Percentiles rank a stretch among this genome's conserved stretches.
Evolutionary conservation across 2,329 filamentous ascomycete species (phyloP).

Genomic region (Aspergillus glaucus): DNA sequence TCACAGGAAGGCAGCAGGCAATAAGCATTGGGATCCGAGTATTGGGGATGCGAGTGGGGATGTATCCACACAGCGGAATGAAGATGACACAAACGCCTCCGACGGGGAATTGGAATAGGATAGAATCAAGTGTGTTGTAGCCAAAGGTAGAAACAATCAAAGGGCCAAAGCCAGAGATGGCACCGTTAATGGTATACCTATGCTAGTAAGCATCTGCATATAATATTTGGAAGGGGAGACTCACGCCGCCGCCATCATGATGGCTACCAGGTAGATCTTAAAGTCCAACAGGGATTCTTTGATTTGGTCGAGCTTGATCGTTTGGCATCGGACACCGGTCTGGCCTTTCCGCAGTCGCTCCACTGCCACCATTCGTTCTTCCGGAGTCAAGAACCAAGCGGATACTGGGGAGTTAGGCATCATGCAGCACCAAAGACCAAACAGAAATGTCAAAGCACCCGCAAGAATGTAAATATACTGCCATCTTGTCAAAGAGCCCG

Average conservation of each 20-base stretch:
- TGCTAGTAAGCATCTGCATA: not conserved
- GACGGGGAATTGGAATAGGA: conserved; percentile 69
- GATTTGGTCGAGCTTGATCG: conserved; percentile 55
- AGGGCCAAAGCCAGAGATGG: conserved; percentile 64
- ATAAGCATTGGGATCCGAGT: conserved; percentile 61
- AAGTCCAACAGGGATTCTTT: conserved; percentile 53
- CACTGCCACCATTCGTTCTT: conserved; percentile 59
- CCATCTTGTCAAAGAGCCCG: conserved; percentile 54
- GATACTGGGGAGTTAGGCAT: conserved; percentile 60
- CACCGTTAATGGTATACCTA: conserved; percentile 64
- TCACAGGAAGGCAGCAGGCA: conserved; percentile 63
- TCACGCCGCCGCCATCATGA: conserved; percentile 63
- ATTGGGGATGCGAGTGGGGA: conserved; percentile 56
- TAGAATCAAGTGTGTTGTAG: conserved; percentile 57
- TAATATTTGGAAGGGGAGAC: conserved; percentile 9
- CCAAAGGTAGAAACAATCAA: conserved; percentile 68
- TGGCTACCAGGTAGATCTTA: conserved; percentile 57
- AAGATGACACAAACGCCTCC: conserved; percentile 61
- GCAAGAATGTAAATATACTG: conserved; percentile 66
- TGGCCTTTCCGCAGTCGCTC: conserved; percentile 58
- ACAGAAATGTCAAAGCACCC: conserved; percentile 57
- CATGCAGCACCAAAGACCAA: conserved; percentile 59
- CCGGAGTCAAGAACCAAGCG: conserved; percentile 61
- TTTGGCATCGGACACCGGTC: conserved; percentile 56
- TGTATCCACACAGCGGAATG: conserved; percentile 61